Base-by-base conservation (phyloP, 768 basidiomycete genomes). In the Termitomyces sp. region DNA sequence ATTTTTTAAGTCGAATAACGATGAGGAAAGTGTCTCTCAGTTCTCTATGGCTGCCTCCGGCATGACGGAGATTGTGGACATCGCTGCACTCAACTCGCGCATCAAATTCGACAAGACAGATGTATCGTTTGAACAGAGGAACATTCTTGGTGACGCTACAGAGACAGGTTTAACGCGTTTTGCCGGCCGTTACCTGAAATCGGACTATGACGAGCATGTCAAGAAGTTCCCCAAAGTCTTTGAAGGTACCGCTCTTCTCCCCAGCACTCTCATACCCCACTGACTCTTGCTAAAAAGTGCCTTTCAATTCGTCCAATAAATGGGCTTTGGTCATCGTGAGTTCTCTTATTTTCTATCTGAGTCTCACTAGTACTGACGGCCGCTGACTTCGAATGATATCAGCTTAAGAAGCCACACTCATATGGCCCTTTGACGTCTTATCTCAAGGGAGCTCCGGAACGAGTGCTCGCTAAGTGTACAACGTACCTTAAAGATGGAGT, bases 261-360 rank as follows among this genome's bases (percentile, higher is more conserved):
- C 16, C 10, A 29, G 11, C 16, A 23, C 10, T 25, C 5, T 15
- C 39, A 11, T 27, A 15, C 25, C 23, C 10, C 13, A 10, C 18
- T 12, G 29, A 29, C 32, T 36, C 23, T 29, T 11, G 16, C 32
- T 16, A 22, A 15, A 47, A 50, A 76, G 83, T 88, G 13, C 86
- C 86, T 29, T 88, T 88, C 72, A 88, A 88, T 64, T 83, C 85
- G 10, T 81, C 79, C 16, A 86, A 86, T 64, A 88, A 88, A 70
- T 88, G 86, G 86, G 85, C 86, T 20, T 65, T 88, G 49, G 83
- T 83, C 44, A 84, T 85, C 43, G 85, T 85, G 52, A 66, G 80
- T 75, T 4, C 36, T 27, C 5, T 16, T 32, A 7, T 20, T 15
- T 42, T n/a, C 6, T 31, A 33, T 12, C 12, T 23, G 15, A 18